phyloP scores from a whole-genome alignment of 192 early-diverging fungal genomes.

The Umbelopsis isabellina region DNA sequence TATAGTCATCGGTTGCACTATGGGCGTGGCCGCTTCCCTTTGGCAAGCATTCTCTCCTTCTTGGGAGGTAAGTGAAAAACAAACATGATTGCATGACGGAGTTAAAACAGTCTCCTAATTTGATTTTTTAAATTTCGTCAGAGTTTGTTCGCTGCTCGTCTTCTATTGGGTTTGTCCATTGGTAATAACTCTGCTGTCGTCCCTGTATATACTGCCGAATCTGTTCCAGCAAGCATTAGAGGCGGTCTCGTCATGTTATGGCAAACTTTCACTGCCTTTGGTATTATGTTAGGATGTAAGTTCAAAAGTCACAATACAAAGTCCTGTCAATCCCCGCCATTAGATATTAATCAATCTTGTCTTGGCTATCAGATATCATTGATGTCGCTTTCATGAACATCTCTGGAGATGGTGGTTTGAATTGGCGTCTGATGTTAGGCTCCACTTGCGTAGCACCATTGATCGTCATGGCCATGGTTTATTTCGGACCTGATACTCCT shows the following conservation, averaged over 20 bases:
- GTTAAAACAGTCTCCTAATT: too few species aligned
- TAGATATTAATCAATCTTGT: neutral
- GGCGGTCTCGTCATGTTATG: slow-evolving; percentile 20
- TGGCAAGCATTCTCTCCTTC: slow-evolving; percentile 18
- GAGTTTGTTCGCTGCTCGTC: slow-evolving; percentile 20
- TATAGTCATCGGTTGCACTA: neutral
- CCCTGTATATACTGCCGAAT: slow-evolving; percentile 24
- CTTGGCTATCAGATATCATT: neutral
- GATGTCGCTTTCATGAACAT: slow-evolving; percentile 18
- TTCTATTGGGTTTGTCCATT: slow-evolving; percentile 16
- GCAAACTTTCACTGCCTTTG: slow-evolving; percentile 21
- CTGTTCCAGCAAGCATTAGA: slow-evolving; percentile 3
- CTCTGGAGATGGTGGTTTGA: neutral
- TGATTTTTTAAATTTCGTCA: too few species aligned
- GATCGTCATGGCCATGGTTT: slow-evolving; percentile 3
- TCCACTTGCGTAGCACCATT: slow-evolving; percentile 15
- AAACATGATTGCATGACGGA: too few species aligned
- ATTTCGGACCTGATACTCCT: slow-evolving; percentile 20
- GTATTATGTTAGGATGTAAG: slow-evolving; percentile 23
- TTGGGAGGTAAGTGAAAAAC: neutral
- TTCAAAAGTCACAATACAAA: neutral
- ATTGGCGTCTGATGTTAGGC: slow-evolving; percentile 23
- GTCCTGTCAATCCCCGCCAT: neutral
- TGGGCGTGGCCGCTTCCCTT: neutral
- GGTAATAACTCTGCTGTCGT: slow-evolving; percentile 5